Evolutionary conservation across 2,329 filamentous ascomycete species (phyloP).

Genomic region (Chaetomium globosum): DNA sequence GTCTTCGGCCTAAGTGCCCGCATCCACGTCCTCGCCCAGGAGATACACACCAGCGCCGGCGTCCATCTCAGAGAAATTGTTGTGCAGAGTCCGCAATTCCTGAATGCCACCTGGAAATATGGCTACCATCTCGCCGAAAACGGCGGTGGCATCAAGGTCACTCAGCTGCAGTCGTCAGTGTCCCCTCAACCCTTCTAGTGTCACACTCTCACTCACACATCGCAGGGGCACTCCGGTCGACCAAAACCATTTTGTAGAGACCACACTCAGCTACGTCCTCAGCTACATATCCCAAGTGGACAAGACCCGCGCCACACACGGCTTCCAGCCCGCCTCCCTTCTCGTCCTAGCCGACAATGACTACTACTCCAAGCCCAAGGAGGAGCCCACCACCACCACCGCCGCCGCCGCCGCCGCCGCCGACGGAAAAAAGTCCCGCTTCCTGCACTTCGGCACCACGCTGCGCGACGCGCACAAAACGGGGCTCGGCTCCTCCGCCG

Average conservation of each 20-base stretch:
- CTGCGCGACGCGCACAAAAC: slow-evolving; percentile 88
- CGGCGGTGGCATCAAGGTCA: slow-evolving; percentile 78
- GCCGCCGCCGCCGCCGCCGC: slow-evolving; percentile 16
- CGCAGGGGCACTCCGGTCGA: slow-evolving; percentile 50
- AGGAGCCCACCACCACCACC: slow-evolving; percentile 35
- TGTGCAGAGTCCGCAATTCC: slow-evolving; percentile 90
- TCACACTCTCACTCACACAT: slow-evolving; percentile 19
- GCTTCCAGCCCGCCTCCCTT: slow-evolving; percentile 70
- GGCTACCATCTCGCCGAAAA: slow-evolving; percentile 70
- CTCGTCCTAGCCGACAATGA: slow-evolving; percentile 93
- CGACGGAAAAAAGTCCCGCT: slow-evolving; percentile 35
- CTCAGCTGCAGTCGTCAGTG: slow-evolving; percentile 76
- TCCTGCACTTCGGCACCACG: slow-evolving; percentile 63
- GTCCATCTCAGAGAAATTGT: slow-evolving; percentile 72
- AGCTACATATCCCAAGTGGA: slow-evolving; percentile 68
- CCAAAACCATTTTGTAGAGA: slow-evolving; percentile 87
- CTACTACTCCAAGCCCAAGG: slow-evolving; percentile 81
- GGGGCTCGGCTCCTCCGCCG: slow-evolving; percentile 90
- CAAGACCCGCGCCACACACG: slow-evolving; percentile 45
- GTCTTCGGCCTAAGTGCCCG: slow-evolving; percentile 69
- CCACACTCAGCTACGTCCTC: slow-evolving; percentile 81
- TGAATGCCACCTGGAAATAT: slow-evolving; percentile 85
- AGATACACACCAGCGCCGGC: slow-evolving; percentile 62
- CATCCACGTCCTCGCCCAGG: slow-evolving; percentile 65
- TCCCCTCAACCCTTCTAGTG: not conserved